phyloP scores from a whole-genome alignment of 2,329 filamentous ascomycete species.

The Tolypocladium ophioglossoides region DNA sequence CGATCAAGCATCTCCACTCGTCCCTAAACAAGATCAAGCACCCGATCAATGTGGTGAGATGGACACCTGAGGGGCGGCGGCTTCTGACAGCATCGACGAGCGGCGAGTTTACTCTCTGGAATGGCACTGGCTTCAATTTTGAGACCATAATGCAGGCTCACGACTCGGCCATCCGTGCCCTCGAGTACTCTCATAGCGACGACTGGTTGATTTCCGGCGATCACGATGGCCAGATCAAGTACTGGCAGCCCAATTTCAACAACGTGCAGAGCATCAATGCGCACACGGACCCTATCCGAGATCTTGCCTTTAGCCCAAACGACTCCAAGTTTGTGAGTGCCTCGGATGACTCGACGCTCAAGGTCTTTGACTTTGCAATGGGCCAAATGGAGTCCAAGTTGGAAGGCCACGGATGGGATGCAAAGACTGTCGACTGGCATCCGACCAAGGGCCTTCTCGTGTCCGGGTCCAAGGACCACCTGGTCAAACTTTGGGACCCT shows the following conservation, averaged over 20 bases:
- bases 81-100: constrained; percentile 90
- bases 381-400: constrained; percentile 75
- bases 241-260: constrained; percentile 99
- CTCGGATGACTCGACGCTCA: constrained; percentile 84
- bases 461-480: constrained; percentile 93
- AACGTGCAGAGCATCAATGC: constrained; percentile 93
- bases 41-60: constrained; percentile 91
- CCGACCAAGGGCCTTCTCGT: constrained; percentile 88
- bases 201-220: constrained; percentile 96
- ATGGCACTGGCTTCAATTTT: constrained; percentile 97
- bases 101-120: constrained; percentile 97
- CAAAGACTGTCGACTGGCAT: constrained; percentile 96
- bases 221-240: constrained; percentile 91
- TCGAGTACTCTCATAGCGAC: constrained; percentile 86
- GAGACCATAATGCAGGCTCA: constrained; percentile 99
- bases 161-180: constrained; percentile 72
- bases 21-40: constrained; percentile 98
- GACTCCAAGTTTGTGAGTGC: constrained; percentile 95
- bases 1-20: constrained; percentile 93
- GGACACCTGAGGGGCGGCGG: constrained; percentile 91
- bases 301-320: constrained; percentile 85
- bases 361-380: constrained; percentile 92
- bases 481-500: constrained; percentile 98
- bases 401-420: constrained; percentile 95
- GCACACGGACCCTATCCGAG: constrained; percentile 80